Evolutionary conservation across 1,139 yeast genomes (phyloP).

Genomic region (Yamadazyma triangularis): DNA sequence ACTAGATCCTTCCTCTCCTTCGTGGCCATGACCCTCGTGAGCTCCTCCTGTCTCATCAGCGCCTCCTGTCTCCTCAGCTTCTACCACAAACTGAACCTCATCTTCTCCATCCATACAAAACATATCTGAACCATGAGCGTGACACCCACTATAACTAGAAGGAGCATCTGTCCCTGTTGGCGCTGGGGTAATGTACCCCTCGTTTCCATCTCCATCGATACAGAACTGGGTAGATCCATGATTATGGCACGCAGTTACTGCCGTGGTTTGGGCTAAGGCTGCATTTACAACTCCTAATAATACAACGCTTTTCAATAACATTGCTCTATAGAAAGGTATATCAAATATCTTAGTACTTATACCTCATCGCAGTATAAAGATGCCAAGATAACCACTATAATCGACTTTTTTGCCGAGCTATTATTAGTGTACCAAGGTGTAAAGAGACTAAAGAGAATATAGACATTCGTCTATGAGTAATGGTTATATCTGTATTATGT

Average conservation of each 20-base stretch:
- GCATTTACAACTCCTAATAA: neutral
- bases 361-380: neutral
- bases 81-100: slow-evolving; percentile 20
- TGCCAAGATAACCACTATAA: slow-evolving; percentile 1
- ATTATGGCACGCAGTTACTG: slow-evolving; percentile 20
- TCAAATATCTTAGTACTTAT: too few species aligned
- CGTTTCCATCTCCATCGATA: slow-evolving; percentile 21
- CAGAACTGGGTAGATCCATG: slow-evolving; percentile 23
- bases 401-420: too few species aligned
- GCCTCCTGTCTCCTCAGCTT: slow-evolving; percentile 5
- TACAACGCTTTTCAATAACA: too few species aligned
- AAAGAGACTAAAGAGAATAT: neutral
- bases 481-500: neutral
- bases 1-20: slow-evolving; percentile 1
- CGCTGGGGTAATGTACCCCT: slow-evolving; percentile 25
- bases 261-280: slow-evolving; percentile 1
- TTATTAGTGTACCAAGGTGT: too few species aligned
- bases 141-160: slow-evolving; percentile 23
- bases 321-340: neutral
- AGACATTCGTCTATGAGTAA: neutral
- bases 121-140: slow-evolving; percentile 20
- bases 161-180: slow-evolving; percentile 20
- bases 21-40: slow-evolving; percentile 1
- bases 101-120: slow-evolving; percentile 18
- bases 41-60: slow-evolving; percentile 1